Percentiles rank a stretch among this genome's conserved stretches.
Conservation (phyloP, 768 basidiomycete genomes). For the Phlebiopsis gigantea region DNA sequence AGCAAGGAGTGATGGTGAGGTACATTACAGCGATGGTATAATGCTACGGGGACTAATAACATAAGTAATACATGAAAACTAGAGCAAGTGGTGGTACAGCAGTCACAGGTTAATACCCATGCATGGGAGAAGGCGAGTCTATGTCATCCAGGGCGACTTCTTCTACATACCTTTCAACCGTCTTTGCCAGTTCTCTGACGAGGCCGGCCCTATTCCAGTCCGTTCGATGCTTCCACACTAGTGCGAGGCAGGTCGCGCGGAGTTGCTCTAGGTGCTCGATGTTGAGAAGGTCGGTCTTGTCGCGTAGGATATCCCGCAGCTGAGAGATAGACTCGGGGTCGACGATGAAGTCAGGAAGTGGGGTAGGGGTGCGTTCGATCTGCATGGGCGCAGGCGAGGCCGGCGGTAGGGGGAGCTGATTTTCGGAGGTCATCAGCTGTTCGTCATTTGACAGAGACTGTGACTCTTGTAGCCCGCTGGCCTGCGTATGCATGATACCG, state of each 20-base stretch:
- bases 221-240: conserved; percentile 74
- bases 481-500: background rate
- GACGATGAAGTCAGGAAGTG: conserved; percentile 74
- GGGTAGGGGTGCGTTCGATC: conserved; percentile 59
- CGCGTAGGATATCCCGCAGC: conserved; percentile 45
- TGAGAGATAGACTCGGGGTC: conserved; percentile 42
- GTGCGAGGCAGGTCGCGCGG: conserved; percentile 73
- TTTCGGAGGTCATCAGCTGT: background rate
- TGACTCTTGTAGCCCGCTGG: background rate
- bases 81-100: background rate
- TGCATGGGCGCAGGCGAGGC: conserved; percentile 36
- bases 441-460: background rate
- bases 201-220: conserved; percentile 81
- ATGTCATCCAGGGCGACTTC: conserved; percentile 39
- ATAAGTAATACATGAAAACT: background rate
- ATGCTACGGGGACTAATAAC: background rate
- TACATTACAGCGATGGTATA: conserved; percentile 4
- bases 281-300: conserved; percentile 53
- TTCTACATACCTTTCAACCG: conserved; percentile 60
- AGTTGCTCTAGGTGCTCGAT: conserved; percentile 94
- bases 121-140: conserved; percentile 1
- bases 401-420: background rate
- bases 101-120: background rate
- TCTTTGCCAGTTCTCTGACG: conserved; percentile 49
- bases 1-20: background rate